phyloP scores from a whole-genome alignment of 345 rosid species.

The Barbarea vulgaris region DNA sequence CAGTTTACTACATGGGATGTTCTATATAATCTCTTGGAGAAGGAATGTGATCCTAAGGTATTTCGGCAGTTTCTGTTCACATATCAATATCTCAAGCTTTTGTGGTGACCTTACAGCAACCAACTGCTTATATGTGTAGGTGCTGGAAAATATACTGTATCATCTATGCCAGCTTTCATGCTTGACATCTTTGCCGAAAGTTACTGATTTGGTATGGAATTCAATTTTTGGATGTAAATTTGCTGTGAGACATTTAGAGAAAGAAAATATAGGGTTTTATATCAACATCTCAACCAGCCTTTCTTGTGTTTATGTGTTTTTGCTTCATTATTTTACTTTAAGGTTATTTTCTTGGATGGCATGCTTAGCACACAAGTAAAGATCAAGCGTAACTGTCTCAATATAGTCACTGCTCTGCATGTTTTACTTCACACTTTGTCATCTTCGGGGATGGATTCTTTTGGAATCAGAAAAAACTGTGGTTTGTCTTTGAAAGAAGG shows the following conservation, averaged over 20 bases:
- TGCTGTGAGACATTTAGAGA: conserved; percentile 15
- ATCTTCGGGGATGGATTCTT: conserved; percentile 39
- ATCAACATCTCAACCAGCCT: background rate
- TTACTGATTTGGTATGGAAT: conserved; percentile 64
- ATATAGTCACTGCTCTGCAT: conserved; percentile 56
- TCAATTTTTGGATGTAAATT: conserved; percentile 23
- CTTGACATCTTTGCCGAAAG: conserved; percentile 55
- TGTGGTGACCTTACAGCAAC: conserved; percentile 24
- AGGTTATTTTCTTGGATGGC: conserved; percentile 63
- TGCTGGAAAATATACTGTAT: conserved; percentile 58
- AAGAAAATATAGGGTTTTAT: conserved; percentile 16
- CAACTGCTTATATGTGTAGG: conserved; percentile 50
- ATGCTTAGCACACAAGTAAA: conserved; percentile 53
- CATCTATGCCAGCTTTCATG: conserved; percentile 61
- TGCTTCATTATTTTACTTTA: conserved; percentile 16
- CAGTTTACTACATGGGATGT: conserved; percentile 65
- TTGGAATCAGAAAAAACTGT: conserved; percentile 36
- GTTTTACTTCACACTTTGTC: conserved; percentile 52
- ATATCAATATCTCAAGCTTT: conserved; percentile 21
- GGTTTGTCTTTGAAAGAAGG: conserved; percentile 41
- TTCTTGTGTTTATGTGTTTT: conserved; percentile 18
- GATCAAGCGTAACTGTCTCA: conserved; percentile 68
- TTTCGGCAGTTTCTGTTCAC: conserved; percentile 10
- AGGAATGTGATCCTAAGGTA: conserved; percentile 77
- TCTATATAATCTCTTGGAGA: conserved; percentile 58